These are phyloP conservation scores for Coemansia biformis DNA, from an alignment of 192 early-diverging fungal species.

Conservation along the genomic window DNA sequence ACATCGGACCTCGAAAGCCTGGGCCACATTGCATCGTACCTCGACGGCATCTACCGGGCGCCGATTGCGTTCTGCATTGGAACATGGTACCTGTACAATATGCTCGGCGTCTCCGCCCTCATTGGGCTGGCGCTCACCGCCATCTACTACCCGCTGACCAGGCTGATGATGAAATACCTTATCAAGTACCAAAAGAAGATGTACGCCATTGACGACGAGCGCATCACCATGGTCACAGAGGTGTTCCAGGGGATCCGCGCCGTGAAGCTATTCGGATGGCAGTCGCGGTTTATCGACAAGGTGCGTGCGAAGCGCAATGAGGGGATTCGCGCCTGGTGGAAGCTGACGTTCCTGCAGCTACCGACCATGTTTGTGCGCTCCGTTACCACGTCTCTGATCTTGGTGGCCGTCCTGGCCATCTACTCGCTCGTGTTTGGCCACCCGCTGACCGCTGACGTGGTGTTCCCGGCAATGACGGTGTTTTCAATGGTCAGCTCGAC, in stretches of 20 bases:
- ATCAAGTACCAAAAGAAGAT: conserved; percentile 53
- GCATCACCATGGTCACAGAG: conserved; percentile 79
- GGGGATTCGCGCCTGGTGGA: conserved; percentile 56
- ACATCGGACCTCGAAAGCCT: conserved; percentile 66
- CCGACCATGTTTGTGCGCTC: conserved; percentile 51
- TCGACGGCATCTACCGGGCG: conserved; percentile 59
- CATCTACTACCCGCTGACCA: conserved; percentile 57
- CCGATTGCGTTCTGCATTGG: conserved; percentile 65
- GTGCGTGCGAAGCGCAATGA: conserved; percentile 60
- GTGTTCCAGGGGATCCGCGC: conserved; percentile 86
- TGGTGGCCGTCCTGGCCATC: conserved; percentile 58
- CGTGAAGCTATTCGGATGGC: conserved; percentile 91
- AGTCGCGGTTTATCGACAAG: conserved; percentile 63
- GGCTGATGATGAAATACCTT: conserved; percentile 51
- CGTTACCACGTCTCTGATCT: conserved; percentile 54
- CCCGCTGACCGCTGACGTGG: conserved; percentile 58
- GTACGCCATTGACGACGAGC: conserved; percentile 63
- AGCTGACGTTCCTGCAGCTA: conserved; percentile 54
- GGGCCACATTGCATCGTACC: conserved; percentile 53
- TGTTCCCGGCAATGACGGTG: conserved; percentile 68
- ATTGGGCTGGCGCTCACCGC: conserved; percentile 68
- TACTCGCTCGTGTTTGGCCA: conserved; percentile 55
- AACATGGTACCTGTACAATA: conserved; percentile 62
- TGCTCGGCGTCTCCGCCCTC: conserved; percentile 80
- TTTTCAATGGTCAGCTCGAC: conserved; percentile 66